Conservation (phyloP, 352 stramenopile genomes). For the Pythium sukuiense region DNA sequence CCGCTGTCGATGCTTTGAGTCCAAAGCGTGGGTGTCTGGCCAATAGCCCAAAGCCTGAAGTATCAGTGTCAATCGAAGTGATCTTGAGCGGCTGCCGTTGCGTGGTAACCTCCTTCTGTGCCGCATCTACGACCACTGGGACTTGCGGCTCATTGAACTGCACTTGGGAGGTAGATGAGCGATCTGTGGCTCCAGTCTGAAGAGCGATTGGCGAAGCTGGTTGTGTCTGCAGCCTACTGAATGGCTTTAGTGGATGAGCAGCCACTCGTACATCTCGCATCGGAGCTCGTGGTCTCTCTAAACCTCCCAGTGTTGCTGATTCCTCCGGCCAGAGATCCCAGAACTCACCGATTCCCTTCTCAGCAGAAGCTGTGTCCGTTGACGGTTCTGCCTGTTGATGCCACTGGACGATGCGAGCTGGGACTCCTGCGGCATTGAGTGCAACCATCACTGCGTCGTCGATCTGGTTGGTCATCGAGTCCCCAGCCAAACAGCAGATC, state of each 20-base stretch:
- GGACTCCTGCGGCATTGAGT: slow-evolving; percentile 26
- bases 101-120: background rate
- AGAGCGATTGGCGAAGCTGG: background rate
- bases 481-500: slow-evolving; percentile 36
- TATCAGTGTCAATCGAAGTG: background rate
- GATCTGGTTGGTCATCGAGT: slow-evolving; percentile 29
- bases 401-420: slow-evolving; percentile 13
- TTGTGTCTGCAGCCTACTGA: background rate
- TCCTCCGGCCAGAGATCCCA: slow-evolving; percentile 22
- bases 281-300: background rate
- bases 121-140: background rate
- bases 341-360: slow-evolving; percentile 18
- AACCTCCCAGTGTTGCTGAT: background rate
- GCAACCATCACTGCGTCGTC: slow-evolving; percentile 26
- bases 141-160: background rate
- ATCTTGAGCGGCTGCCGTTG: background rate
- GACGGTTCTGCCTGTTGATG: slow-evolving; percentile 11
- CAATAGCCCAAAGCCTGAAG: no score
- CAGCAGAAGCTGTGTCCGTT: background rate
- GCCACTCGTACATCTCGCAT: background rate
- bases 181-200: background rate
- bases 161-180: background rate
- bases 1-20: no score
- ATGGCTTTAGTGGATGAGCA: background rate
- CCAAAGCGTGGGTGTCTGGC: no score